phyloP scores from a whole-genome alignment of 2,329 filamentous ascomycete species.

The Pseudogymnoascus pannorum region DNA sequence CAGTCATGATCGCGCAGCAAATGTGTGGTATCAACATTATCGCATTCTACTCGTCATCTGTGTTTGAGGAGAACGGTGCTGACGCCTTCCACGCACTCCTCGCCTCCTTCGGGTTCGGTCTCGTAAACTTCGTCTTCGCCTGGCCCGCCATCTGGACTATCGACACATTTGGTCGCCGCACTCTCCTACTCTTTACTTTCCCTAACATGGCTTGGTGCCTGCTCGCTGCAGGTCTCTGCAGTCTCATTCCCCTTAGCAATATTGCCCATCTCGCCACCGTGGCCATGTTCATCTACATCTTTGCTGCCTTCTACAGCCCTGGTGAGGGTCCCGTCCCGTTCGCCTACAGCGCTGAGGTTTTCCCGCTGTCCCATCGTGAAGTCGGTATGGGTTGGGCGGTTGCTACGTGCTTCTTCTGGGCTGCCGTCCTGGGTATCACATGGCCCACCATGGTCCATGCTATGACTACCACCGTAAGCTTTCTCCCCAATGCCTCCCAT shows the following conservation, averaged over 20 bases:
- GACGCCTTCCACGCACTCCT: slow-evolving; percentile 46
- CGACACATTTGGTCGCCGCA: slow-evolving; percentile 54
- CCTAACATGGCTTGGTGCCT: slow-evolving; percentile 59
- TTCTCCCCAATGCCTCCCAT: background rate
- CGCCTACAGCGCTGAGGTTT: slow-evolving; percentile 62
- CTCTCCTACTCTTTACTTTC: slow-evolving; percentile 55
- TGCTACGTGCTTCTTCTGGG: slow-evolving; percentile 55
- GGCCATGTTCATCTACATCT: slow-evolving; percentile 53
- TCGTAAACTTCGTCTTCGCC: slow-evolving; percentile 58
- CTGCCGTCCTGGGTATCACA: slow-evolving; percentile 51
- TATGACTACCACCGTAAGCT: slow-evolving; percentile 15
- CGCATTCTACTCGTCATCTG: slow-evolving; percentile 62
- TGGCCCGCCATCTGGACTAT: slow-evolving; percentile 59
- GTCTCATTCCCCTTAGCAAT: slow-evolving; percentile 35
- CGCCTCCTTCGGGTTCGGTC: slow-evolving; percentile 55
- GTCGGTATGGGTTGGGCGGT: slow-evolving; percentile 65
- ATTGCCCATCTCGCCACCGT: slow-evolving; percentile 43
- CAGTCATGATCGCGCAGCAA: slow-evolving; percentile 55
- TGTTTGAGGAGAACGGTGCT: slow-evolving; percentile 50
- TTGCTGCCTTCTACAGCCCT: slow-evolving; percentile 55
- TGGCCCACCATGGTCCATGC: slow-evolving; percentile 35
- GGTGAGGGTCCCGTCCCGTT: slow-evolving; percentile 64
- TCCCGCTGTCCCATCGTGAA: slow-evolving; percentile 62
- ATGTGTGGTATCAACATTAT: slow-evolving; percentile 46
- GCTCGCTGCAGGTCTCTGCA: slow-evolving; percentile 50